Evolutionary conservation across 805 yeast genomes (phyloP).

Genomic region (Metschnikowia peoriensis): DNA sequence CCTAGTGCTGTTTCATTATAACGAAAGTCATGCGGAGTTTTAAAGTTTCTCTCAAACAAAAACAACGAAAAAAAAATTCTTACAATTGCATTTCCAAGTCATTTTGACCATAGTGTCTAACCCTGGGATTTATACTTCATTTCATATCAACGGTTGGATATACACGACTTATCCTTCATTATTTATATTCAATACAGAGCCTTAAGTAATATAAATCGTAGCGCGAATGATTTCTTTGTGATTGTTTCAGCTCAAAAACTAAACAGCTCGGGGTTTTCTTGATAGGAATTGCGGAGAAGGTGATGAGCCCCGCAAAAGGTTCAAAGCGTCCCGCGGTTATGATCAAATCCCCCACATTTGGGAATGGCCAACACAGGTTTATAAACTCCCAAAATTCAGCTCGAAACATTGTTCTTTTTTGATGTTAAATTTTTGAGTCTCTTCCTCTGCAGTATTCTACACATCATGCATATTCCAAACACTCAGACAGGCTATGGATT

Average conservation of each 20-base stretch:
- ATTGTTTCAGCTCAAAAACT: background rate
- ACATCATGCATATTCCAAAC: constrained; percentile 22
- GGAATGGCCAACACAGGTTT: background rate
- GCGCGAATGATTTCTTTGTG: background rate
- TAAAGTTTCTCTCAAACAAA: constrained; percentile 9
- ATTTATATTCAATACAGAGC: constrained; percentile 10
- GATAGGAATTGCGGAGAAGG: background rate
- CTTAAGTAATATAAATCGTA: background rate
- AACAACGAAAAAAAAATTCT: constrained; percentile 1
- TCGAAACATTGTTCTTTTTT: background rate
- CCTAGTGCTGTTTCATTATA: constrained; percentile 6
- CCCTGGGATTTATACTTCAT: constrained; percentile 8
- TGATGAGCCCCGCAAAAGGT: background rate
- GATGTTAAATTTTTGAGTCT: too few species aligned
- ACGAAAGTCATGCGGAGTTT: constrained; percentile 10
- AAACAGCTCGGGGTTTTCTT: too few species aligned
- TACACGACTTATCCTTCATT: background rate
- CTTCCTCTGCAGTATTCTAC: background rate
- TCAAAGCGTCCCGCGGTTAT: background rate
- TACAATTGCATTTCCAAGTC: constrained; percentile 10
- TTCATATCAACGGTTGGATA: constrained; percentile 7
- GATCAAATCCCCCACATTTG: background rate
- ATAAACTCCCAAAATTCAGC: background rate
- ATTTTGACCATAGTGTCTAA: constrained; percentile 6
- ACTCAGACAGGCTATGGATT: constrained; percentile 36